These are phyloP conservation scores for Pichia rugopelliculosa DNA, from an alignment of 805 yeast species.

Conservation along the genomic window DNA sequence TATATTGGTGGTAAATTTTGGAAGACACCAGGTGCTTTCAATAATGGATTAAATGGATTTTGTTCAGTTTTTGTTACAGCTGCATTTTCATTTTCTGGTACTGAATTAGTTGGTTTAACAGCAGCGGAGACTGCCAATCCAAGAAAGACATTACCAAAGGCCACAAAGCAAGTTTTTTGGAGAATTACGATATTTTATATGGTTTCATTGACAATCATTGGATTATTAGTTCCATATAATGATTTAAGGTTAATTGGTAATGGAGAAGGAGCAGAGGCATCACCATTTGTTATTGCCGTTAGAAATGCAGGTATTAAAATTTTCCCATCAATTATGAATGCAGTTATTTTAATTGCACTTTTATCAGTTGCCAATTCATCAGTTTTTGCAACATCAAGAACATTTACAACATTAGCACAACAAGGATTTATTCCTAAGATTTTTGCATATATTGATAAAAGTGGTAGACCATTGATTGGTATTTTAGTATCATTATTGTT, in stretches of 20 bases:
- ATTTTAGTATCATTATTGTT: slow-evolving; percentile 40
- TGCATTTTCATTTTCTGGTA: slow-evolving; percentile 54
- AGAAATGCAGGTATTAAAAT: slow-evolving; percentile 49
- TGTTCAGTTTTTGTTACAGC: slow-evolving; percentile 53
- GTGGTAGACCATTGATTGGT: slow-evolving; percentile 67
- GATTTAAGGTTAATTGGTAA: slow-evolving; percentile 40
- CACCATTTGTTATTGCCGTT: slow-evolving; percentile 64
- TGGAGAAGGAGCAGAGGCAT: slow-evolving; percentile 44
- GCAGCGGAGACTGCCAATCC: slow-evolving; percentile 55
- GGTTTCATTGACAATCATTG: slow-evolving; percentile 42
- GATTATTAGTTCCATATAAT: slow-evolving; percentile 51
- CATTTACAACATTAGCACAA: slow-evolving; percentile 52
- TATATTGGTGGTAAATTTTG: slow-evolving; percentile 52
- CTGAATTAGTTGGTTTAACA: slow-evolving; percentile 53
- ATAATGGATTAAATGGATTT: slow-evolving; percentile 45
- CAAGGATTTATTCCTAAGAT: slow-evolving; percentile 55
- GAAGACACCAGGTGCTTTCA: slow-evolving; percentile 51
- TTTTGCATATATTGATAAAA: slow-evolving; percentile 57
- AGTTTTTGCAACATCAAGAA: slow-evolving; percentile 58
- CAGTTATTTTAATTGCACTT: slow-evolving; percentile 58
- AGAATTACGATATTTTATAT: slow-evolving; percentile 50
- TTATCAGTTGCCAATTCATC: slow-evolving; percentile 67
- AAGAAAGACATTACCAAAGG: slow-evolving; percentile 48
- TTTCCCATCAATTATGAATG: slow-evolving; percentile 59
- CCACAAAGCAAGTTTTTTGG: slow-evolving; percentile 55